phyloP scores from a whole-genome alignment of 768 basidiomycete species.

The Russula earlei region DNA sequence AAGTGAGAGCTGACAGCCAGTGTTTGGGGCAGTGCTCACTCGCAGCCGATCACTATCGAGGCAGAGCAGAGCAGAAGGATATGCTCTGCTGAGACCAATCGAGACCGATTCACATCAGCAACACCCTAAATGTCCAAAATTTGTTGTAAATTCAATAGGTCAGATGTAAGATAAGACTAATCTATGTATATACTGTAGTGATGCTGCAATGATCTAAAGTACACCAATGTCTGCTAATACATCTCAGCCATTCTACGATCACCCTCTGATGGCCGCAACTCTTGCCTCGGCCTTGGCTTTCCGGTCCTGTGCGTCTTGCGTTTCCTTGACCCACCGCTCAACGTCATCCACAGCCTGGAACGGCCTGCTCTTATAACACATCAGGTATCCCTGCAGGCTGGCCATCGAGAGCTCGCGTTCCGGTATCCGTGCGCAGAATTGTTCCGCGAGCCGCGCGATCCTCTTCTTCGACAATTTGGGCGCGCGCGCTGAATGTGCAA shows the following conservation, averaged over 20 bases:
- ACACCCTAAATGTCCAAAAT: no score
- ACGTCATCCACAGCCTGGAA: slow-evolving; percentile 41
- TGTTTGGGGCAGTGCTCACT: no score
- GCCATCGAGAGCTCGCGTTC: slow-evolving; percentile 36
- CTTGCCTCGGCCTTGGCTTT: background rate
- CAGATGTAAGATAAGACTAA: no score
- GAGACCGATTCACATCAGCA: no score
- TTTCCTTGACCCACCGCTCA: slow-evolving; percentile 41
- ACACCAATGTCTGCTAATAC: background rate
- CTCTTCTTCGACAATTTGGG: slow-evolving; percentile 34
- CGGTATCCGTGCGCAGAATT: slow-evolving; percentile 47
- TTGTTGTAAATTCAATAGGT: no score
- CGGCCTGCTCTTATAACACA: slow-evolving; percentile 57
- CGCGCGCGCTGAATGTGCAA: slow-evolving; percentile 15
- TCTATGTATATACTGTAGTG: background rate
- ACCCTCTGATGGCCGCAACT: background rate
- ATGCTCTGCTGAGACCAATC: no score
- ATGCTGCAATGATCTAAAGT: background rate
- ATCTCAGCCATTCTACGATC: background rate
- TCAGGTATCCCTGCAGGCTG: slow-evolving; percentile 49
- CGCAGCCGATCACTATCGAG: no score
- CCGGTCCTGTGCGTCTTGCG: slow-evolving; percentile 26
- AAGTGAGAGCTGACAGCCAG: no score
- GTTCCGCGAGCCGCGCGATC: slow-evolving; percentile 39
- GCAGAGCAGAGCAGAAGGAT: no score